These are phyloP conservation scores for Litsea cubeba DNA, from an alignment of 164 flowering plant genomes.

Conservation along the genomic window DNA sequence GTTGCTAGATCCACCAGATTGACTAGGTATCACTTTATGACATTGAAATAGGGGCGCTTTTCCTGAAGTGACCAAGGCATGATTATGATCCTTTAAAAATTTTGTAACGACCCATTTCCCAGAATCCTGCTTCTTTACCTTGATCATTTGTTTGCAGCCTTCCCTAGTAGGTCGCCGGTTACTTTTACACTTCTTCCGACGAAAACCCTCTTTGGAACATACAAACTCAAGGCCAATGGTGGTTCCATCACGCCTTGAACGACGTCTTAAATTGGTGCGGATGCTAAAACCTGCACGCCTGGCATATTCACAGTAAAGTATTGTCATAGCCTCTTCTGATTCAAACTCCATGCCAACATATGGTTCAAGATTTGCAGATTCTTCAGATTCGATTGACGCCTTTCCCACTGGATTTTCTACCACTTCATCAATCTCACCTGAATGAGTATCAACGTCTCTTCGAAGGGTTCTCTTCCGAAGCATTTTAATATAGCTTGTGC, in stretches of 20 bases:
- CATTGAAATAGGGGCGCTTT: slow-evolving; percentile 58
- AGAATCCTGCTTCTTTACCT: slow-evolving; percentile 41
- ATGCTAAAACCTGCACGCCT: slow-evolving; percentile 22
- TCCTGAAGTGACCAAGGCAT: slow-evolving; percentile 42
- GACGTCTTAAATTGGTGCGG: slow-evolving; percentile 25
- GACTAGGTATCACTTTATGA: slow-evolving; percentile 7
- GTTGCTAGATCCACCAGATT: slow-evolving; percentile 1
- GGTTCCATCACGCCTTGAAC: slow-evolving; percentile 8
- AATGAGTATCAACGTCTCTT: background rate
- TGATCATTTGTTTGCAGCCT: slow-evolving; percentile 62
- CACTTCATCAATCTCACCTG: slow-evolving; percentile 6
- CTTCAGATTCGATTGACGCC: slow-evolving; percentile 12
- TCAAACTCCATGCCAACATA: slow-evolving; percentile 30
- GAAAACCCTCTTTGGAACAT: slow-evolving; percentile 11
- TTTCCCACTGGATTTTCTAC: slow-evolving; percentile 11
- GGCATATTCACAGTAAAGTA: slow-evolving; percentile 24
- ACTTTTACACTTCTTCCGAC: slow-evolving; percentile 13
- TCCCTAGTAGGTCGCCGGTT: slow-evolving; percentile 20
- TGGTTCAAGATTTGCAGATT: slow-evolving; percentile 17
- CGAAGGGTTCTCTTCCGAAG: slow-evolving; percentile 8
- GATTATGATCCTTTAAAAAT: slow-evolving; percentile 73
- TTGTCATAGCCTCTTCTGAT: slow-evolving; percentile 29
- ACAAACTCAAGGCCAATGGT: slow-evolving; percentile 6
- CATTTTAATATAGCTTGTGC: slow-evolving; percentile 1
- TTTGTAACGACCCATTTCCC: slow-evolving; percentile 63